Evolutionary conservation across 305 asterid species (phyloP), one percentile per base, ranked within the genome.

Genomic region (Vinca major): DNA sequence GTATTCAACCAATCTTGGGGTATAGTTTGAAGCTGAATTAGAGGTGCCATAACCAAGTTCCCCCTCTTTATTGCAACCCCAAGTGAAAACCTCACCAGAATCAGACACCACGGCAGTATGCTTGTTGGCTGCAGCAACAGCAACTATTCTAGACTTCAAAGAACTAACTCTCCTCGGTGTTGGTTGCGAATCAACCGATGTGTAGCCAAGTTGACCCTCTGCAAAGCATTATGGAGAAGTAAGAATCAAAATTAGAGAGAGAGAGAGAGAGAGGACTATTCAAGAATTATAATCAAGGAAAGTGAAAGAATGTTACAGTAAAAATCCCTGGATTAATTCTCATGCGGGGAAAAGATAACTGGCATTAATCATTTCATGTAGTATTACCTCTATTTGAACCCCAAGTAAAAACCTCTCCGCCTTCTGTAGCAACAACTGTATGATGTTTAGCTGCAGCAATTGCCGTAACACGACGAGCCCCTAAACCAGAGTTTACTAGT

Each of bases 61-160:
- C 55, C 99, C 99, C 85, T 94, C 97, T 82, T 83, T 94, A 80
- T 94, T 94, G 90, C 98, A 91, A 54, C 99, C 99, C 99, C 99
- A 94, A 61, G 99, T 94, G 76, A 85, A 94, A 57, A 89, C 80
- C 75, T 94, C 99, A 75, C 98, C 98, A 66, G 77, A 86, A 71
- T 83, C 95, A 20, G 99, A 91, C 68, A 94, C 95, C 16, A 86
- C 99, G 7, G 87, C 93, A 66, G 99, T 85, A 83, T 94, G 99
- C 73, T 94, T 94, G 84, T 94, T 94, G 76, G 99, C 99, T 0
- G 97, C 99, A 73, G 99, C 89, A 78, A 94, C 89, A 74, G 88
- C 92, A 74, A 85, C 84, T 72, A 91, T 81, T 85, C 84, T 86
- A 61, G 94, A 81, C 75, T 86, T 91, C 76, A 91, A 79, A 68